phyloP scores from a whole-genome alignment of 768 basidiomycete species.

The Pulveroboletus sp. region DNA sequence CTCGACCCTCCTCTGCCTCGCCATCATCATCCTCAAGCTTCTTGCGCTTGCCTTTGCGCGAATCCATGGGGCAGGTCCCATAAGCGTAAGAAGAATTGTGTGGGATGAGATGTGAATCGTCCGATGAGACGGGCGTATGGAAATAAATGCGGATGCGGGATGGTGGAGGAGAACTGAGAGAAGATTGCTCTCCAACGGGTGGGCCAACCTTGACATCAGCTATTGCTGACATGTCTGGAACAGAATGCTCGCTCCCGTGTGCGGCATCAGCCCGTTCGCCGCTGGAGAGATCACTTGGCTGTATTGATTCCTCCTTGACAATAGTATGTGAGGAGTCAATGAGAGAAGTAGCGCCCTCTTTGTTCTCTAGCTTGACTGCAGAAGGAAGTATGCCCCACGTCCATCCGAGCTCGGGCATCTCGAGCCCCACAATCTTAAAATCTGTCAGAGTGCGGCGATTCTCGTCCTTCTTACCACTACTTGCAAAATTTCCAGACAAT shows the following conservation, averaged over 20 bases:
- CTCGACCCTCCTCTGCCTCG: conserved; percentile 68
- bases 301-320: conserved; percentile 31
- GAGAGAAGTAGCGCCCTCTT: conserved; percentile 31
- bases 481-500: conserved; percentile 39
- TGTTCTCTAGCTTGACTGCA: conserved; percentile 33
- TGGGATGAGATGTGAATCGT: conserved; percentile 73
- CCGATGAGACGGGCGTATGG: conserved; percentile 81
- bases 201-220: conserved; percentile 31
- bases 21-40: conserved; percentile 87
- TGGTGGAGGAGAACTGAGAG: conserved; percentile 47
- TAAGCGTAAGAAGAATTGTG: conserved; percentile 44
- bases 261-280: conserved; percentile 18
- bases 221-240: conserved; percentile 28
- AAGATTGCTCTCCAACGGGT: conserved; percentile 24
- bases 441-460: conserved; percentile 91
- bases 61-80: conserved; percentile 47
- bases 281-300: conserved; percentile 16
- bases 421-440: conserved; percentile 93
- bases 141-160: conserved; percentile 90
- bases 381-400: conserved; percentile 68
- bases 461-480: conserved; percentile 76
- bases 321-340: conserved; percentile 29
- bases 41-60: conserved; percentile 79
- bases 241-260: conserved; percentile 18
- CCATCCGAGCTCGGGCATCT: conserved; percentile 81